These are phyloP conservation scores for Scutellaria minor DNA, from an alignment of 257 asterid species.

Conservation along the genomic window DNA sequence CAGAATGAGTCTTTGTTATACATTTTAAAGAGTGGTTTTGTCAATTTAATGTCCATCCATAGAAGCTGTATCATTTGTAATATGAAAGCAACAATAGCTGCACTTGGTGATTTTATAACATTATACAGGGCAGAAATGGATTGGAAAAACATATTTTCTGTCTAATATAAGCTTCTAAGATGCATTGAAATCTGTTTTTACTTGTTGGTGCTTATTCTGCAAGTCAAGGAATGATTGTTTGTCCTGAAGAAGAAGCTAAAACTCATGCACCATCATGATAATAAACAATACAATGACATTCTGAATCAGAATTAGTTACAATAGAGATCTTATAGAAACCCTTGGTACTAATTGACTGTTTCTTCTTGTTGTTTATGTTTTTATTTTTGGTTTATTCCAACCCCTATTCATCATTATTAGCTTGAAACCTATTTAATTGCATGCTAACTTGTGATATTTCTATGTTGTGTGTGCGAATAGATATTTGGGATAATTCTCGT, in stretches of 20 bases:
- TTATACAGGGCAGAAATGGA: not conserved
- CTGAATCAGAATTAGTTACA: constrained; percentile 6
- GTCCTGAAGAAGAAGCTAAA: constrained; percentile 20
- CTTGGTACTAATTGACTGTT: constrained; percentile 1
- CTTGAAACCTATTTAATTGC: constrained; percentile 16
- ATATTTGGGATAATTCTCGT: not conserved
- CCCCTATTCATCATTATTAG: not conserved
- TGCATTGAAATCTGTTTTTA: constrained; percentile 16
- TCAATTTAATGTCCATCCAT: not conserved
- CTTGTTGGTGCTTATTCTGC: constrained; percentile 18
- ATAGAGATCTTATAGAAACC: constrained; percentile 24
- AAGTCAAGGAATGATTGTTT: constrained; percentile 18
- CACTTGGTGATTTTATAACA: constrained; percentile 2
- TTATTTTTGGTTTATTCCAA: not conserved
- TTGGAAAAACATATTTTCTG: not conserved
- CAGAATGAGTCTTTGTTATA: not conserved
- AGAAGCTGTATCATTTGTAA: not conserved
- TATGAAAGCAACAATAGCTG: constrained; percentile 17
- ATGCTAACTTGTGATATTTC: constrained; percentile 20
- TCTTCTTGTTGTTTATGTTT: not conserved
- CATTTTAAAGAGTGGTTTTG: constrained; percentile 1
- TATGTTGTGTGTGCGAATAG: constrained; percentile 16
- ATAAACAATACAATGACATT: not conserved
- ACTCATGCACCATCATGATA: constrained; percentile 9
- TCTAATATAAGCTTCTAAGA: constrained; percentile 1